These are phyloP conservation scores for Acmispon strigosus DNA, from an alignment of 306 rosid species.

Conservation along the genomic window DNA sequence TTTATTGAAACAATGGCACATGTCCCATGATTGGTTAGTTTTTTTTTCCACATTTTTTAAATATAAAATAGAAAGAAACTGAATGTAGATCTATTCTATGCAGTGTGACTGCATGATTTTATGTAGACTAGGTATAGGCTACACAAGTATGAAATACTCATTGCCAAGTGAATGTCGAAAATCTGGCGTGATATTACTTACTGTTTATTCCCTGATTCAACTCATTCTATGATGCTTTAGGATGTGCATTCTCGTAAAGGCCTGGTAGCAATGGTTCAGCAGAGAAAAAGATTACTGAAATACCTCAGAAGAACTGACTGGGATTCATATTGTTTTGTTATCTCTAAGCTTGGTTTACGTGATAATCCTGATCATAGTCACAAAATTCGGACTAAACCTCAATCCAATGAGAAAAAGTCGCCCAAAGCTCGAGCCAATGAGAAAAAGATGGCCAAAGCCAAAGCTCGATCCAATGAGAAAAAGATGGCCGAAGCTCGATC, in stretches of 20 bases:
- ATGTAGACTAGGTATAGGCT: neutral
- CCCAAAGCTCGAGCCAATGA: neutral
- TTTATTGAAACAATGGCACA: no score
- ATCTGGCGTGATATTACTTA: neutral
- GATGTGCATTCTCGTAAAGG: constrained; percentile 94
- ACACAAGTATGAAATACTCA: neutral
- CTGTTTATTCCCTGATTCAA: constrained; percentile 6
- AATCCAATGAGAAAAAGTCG: neutral
- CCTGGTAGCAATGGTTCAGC: constrained; percentile 79
- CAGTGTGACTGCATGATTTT: neutral
- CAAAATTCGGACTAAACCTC: neutral
- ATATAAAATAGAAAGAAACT: no score
- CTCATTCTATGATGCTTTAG: constrained; percentile 30
- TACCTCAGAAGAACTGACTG: constrained; percentile 91
- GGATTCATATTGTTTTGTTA: constrained; percentile 86
- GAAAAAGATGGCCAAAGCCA: neutral
- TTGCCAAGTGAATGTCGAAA: neutral
- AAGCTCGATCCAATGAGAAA: neutral
- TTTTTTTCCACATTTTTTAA: no score
- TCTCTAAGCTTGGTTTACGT: constrained; percentile 71
- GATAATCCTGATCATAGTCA: constrained; percentile 64
- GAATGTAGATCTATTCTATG: neutral
- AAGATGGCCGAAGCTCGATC: neutral
- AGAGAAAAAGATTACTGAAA: constrained; percentile 69
- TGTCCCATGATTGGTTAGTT: no score